Base-by-base conservation (phyloP, 495 filamentous ascomycete genomes). In the Penicillium robsamsonii region DNA sequence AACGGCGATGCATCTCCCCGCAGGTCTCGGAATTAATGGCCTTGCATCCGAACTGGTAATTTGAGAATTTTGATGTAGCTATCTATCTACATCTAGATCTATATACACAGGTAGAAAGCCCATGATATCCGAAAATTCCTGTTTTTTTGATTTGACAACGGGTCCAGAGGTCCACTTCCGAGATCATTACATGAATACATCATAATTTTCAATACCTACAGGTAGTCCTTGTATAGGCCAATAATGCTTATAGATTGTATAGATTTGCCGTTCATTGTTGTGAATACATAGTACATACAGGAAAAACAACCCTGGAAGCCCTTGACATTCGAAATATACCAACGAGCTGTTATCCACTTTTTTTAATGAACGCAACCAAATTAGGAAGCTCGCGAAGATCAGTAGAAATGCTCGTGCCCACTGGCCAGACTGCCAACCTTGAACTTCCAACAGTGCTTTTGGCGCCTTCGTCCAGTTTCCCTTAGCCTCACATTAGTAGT, bases 1-100 rank as follows among this genome's bases (percentile, higher is more conserved):
- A 52, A 52, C 50, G 50, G 50, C 25, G 22, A 33, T 52, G 35
- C 50, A 41, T 43, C 4, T 43, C 50, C 7, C 50, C 50, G 27
- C 3, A 40, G 33, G 22, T 17, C 50, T 52, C 25, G 38, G 38
- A 52, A 43, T 22, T 29, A 5, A 20, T 31, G 27, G 35, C 12
- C 40, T 33, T 40, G 17, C 50, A 35, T 44, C 50, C 50, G 27
- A 20, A 18, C 2, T 38, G 29, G 17, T 50, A 15, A 5, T 22
- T 22, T 22, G 22, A 40, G 5, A 3, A 15, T 40, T 27, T 20
- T 13, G 27, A 51, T n/a, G 20, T n/a, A 43, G 43, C 38, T 31
- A 30, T 5, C 24, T 18, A 43, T 13, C 25, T 33, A 13, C 17
- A 17, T 42, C 11, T 42, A n/a, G 35, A 15, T 42, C 10, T 50